Evolutionary conservation across 2,329 filamentous ascomycete genomes (phyloP), one percentile per base, ranked within the genome.

Genomic region (Coniochaeta pulveracea): DNA sequence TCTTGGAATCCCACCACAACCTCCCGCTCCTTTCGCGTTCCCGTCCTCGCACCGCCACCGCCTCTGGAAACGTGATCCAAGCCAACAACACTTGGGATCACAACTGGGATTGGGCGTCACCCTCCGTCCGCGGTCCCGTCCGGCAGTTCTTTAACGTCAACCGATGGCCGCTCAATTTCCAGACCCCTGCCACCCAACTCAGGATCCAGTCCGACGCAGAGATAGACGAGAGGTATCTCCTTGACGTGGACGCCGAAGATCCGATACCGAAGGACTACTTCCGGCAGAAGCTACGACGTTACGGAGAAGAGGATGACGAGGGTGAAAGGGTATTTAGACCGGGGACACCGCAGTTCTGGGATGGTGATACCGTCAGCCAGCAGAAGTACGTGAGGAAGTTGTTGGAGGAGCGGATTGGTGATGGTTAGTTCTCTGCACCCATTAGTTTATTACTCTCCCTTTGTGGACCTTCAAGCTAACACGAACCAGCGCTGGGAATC

Each of bases 121-220:
- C 45, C 2, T 26, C 27, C 12, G 45, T 49, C 6, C 43, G 43
- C 11, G 46, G 46, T 9, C 16, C 43, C 33, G 45, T 41, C 28
- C 40, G 44, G 5, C 39, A 37, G 28, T 70, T 56, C 45, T 71
- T 66, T 49, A 47, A 51, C 40, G 47, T 71, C 27, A 52, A 61
- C 43, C 57, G 64, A 24, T 72, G 67, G 66, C 66, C 66, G 22
- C 26, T 60, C 14, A 43, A 57, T 17, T 44, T 61, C 34, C 60
- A 66, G 41, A 47, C 38, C 6, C 33, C 46, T 16, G 41, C 45
- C 15, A 47, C 40, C n/a, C 50, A 51, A 33, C 36, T 44, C 10
- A 33, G 41, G 12, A 55, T 64, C 35, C 29, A 14, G 3, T 31
- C 28, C 4, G 51, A 56, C n/a, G 36, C 32, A 23, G 47, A 56